Evolutionary conservation across 1,284 basidiomycete genomes (phyloP), one percentile per base, ranked within the genome.

Genomic region (Thelephora terrestris): DNA sequence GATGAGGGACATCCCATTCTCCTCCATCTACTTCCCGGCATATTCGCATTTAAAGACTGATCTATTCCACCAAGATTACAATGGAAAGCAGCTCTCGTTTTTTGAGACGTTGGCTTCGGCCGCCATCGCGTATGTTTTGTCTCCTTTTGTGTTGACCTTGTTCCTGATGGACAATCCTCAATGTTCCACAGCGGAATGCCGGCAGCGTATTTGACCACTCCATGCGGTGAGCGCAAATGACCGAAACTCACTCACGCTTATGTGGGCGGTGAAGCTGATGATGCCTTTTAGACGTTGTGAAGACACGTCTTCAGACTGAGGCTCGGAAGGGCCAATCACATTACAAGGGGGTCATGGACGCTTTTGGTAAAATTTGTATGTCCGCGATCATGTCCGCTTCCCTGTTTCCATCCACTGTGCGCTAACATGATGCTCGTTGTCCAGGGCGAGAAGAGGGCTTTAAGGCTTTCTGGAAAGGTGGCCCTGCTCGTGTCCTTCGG

Each of bases 261-360:
- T 45, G 25, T 35, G 38, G 47, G 52, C 51, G 59, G 48, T 21
- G 50, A 47, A 32, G 43, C 55, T 68, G 34, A 69, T 55, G 45
- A 50, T 47, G 49, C 27, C 58, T 27, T 67, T 62, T 65, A 81
- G 95, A 99, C 66, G 96, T 99, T 51, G 91, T 98, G 65, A 99
- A 99, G 78, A 99, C 95, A n/a, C 83, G 95, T 49, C 71, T 99
- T 54, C 96, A 99, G 65, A 85, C 92, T n/a, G 96, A 99, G 66
- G 87, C 92, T 32, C 78, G 86, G 53, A 86, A 89, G 58, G 96
- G 95, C 16, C 83, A 99, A 66, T 90, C 91, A 4, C 74, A 85
- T 52, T 99, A 99, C 73, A 91, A 89, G 65, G 95, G 96, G 44
- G 70, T 97, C 43, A 64, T 72, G 14, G 93, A 99, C 67, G 94